These are phyloP conservation scores for Lepraria neglecta DNA, from an alignment of 495 filamentous ascomycete genomes.

Conservation along the genomic window DNA sequence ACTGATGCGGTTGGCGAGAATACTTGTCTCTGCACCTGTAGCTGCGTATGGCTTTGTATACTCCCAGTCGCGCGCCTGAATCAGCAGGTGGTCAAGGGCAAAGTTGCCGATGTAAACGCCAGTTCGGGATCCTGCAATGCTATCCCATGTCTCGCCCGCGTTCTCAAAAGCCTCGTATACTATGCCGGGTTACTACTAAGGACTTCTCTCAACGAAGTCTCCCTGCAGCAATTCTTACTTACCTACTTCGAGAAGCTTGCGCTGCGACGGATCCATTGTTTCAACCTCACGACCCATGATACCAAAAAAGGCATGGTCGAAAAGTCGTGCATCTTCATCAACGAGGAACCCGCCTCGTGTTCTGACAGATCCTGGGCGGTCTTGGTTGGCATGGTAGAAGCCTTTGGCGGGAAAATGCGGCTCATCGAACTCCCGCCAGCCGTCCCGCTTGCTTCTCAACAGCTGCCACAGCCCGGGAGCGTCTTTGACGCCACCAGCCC, in stretches of 20 bases:
- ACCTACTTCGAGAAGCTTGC: conserved; percentile 29
- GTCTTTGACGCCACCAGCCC: conserved; percentile 44
- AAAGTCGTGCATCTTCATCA: conserved; percentile 12
- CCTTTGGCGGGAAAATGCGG: not conserved
- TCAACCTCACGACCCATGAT: conserved; percentile 21
- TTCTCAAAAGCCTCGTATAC: conserved; percentile 33
- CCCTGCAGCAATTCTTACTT: too few species aligned
- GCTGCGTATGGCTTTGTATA: conserved; percentile 11
- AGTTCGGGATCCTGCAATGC: conserved; percentile 34
- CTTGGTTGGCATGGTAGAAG: conserved; percentile 28
- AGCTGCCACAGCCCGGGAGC: conserved; percentile 47
- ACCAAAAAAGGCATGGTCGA: conserved; percentile 26
- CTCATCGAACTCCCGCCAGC: conserved; percentile 15
- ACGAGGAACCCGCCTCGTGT: conserved; percentile 19
- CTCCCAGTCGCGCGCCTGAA: conserved; percentile 17
- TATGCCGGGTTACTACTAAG: too few species aligned
- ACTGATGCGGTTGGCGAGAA: conserved; percentile 23
- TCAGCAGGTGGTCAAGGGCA: conserved; percentile 33
- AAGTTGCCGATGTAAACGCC: conserved; percentile 41
- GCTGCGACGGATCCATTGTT: conserved; percentile 23
- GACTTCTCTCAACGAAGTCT: too few species aligned
- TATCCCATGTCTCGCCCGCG: conserved; percentile 27
- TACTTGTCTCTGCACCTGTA: conserved; percentile 14
- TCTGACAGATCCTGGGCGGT: conserved; percentile 21
- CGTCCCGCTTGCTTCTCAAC: not conserved